Percentiles rank a stretch among this genome's conserved stretches.
Evolutionary conservation across 2,329 filamentous ascomycete species (phyloP).

Genomic region (Mollisiaceae sp.): DNA sequence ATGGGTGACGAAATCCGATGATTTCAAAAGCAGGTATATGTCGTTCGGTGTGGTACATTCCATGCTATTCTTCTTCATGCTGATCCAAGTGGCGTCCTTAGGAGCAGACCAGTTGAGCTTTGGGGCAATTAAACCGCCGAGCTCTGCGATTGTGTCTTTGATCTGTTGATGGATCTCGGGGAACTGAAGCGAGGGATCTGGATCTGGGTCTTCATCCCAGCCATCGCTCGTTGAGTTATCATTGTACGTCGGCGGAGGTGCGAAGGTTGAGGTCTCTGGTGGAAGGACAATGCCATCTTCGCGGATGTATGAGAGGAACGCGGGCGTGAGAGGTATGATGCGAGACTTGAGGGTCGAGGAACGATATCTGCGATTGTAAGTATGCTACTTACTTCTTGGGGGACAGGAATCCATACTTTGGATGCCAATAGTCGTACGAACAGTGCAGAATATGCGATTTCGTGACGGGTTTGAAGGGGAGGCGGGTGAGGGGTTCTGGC

Average conservation of each 20-base stretch:
- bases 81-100: constrained; percentile 95
- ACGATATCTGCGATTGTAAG: constrained; percentile 64
- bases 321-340: constrained; percentile 75
- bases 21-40: constrained; percentile 91
- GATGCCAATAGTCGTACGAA: constrained; percentile 92
- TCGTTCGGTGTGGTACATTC: constrained; percentile 90
- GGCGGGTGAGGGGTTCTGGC: constrained; percentile 40
- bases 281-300: constrained; percentile 92
- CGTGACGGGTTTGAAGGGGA: constrained; percentile 82
- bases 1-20: constrained; percentile 91
- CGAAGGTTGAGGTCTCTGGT: constrained; percentile 54
- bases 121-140: constrained; percentile 85
- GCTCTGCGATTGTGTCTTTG: constrained; percentile 75
- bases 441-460: constrained; percentile 91
- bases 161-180: constrained; percentile 78
- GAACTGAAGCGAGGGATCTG: constrained; percentile 49
- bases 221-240: constrained; percentile 59
- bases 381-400: constrained; percentile 18
- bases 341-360: constrained; percentile 83
- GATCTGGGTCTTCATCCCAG: constrained; percentile 50
- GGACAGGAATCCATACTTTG: constrained; percentile 56
- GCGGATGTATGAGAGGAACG: constrained; percentile 85
- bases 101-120: constrained; percentile 98
- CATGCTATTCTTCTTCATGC: constrained; percentile 81
- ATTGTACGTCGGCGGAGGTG: constrained; percentile 35